Conservation (phyloP, 108 stramenopile genomes). For the Pseudonitzschia multiseries region DNA sequence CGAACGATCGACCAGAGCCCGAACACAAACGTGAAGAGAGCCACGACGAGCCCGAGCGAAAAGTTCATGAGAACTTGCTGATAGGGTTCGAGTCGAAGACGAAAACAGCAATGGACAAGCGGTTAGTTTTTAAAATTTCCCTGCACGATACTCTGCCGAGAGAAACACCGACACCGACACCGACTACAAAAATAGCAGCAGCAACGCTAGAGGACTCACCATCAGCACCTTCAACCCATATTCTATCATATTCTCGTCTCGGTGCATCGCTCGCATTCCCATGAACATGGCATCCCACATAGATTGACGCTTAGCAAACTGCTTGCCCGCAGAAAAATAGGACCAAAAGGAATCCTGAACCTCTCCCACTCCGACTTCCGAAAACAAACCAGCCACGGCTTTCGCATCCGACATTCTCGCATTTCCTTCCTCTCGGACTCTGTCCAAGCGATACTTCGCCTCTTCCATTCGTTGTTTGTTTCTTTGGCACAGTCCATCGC, state of each 20-base stretch:
- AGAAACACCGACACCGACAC: not conserved
- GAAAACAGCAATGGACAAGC: slow-evolving; percentile 26
- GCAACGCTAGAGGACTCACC: slow-evolving; percentile 8
- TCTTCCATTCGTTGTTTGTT: slow-evolving; percentile 72
- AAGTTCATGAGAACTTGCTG: slow-evolving; percentile 83
- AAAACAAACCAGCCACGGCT: slow-evolving; percentile 73
- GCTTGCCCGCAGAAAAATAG: slow-evolving; percentile 76
- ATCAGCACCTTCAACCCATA: slow-evolving; percentile 54
- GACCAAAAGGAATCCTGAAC: slow-evolving; percentile 86
- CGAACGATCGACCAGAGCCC: slow-evolving; percentile 78
- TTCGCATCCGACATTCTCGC: slow-evolving; percentile 87
- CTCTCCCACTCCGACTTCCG: slow-evolving; percentile 83
- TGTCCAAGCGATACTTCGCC: slow-evolving; percentile 56
- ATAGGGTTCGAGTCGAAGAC: slow-evolving; percentile 8
- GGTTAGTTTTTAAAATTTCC: not conserved
- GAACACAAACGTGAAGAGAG: slow-evolving; percentile 73
- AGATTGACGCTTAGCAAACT: slow-evolving; percentile 84
- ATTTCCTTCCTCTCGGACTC: slow-evolving; percentile 72
- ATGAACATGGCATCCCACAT: slow-evolving; percentile 92
- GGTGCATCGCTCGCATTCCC: slow-evolving; percentile 78
- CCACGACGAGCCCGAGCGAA: slow-evolving; percentile 82
- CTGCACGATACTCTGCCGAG: not conserved
- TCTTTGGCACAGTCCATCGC: slow-evolving; percentile 76
- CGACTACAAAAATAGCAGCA: not conserved
- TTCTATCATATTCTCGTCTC: slow-evolving; percentile 69